Percentiles rank a stretch among this genome's conserved stretches.
Evolutionary conservation across 2,329 filamentous ascomycete genomes (phyloP).

Genomic region (Fusarium tuaranense): DNA sequence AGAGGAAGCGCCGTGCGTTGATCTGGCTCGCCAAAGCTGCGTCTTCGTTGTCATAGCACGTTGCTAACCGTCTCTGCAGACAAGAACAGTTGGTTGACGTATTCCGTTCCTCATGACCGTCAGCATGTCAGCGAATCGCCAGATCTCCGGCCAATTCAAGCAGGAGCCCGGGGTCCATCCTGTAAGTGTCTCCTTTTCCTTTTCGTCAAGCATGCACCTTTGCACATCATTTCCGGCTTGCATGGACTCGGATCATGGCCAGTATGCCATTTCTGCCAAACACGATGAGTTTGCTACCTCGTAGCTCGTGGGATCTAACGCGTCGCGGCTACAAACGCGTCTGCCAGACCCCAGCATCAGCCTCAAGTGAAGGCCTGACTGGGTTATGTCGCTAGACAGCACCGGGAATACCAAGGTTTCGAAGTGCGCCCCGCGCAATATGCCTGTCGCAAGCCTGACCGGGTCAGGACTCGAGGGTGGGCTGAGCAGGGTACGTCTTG

Average conservation of each 20-base stretch:
- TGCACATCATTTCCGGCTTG: not conserved
- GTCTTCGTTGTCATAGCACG: constrained; percentile 20
- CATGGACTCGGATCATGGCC: not conserved
- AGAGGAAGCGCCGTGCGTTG: constrained; percentile 26
- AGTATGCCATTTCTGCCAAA: constrained; percentile 2
- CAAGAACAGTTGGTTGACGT: constrained; percentile 30
- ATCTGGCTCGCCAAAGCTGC: constrained; percentile 24
- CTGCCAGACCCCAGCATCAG: constrained; percentile 29
- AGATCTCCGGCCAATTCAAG: constrained; percentile 46
- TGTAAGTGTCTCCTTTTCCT: constrained; percentile 43
- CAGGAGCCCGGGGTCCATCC: constrained; percentile 44
- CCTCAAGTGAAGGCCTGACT: constrained; percentile 42
- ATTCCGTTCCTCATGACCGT: constrained; percentile 39
- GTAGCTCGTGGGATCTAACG: constrained; percentile 14
- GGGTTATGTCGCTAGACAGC: constrained; percentile 18
- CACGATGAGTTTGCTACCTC: not conserved
- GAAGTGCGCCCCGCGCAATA: constrained; percentile 31
- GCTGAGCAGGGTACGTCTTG: constrained; percentile 63
- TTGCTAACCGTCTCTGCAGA: constrained; percentile 32
- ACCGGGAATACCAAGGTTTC: constrained; percentile 38
- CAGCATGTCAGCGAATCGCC: constrained; percentile 47
- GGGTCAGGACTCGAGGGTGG: constrained; percentile 55
- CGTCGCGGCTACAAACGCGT: constrained; percentile 31
- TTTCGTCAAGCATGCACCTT: constrained; percentile 1
- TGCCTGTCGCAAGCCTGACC: constrained; percentile 59